Conservation (phyloP, 495 filamentous ascomycete genomes). For the Hypomontagnella submonticulosa region DNA sequence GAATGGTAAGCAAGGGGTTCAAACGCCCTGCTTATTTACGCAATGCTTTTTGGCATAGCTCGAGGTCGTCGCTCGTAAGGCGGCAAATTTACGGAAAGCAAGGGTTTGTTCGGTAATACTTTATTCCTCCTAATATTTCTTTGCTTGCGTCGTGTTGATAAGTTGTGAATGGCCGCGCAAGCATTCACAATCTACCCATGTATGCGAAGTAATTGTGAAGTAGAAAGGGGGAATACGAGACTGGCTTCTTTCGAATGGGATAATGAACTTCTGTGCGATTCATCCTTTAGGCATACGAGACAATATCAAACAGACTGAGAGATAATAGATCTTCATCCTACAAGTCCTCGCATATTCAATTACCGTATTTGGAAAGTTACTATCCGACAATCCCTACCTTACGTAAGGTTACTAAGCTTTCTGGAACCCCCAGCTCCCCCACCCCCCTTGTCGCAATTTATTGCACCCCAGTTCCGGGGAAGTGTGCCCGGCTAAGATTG, state of each 20-base stretch:
- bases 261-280: no score
- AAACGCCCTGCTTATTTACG: slow-evolving; percentile 5
- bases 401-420: slow-evolving; percentile 14
- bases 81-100: no score
- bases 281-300: background rate
- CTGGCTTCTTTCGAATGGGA: no score
- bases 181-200: background rate
- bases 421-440: slow-evolving; percentile 1
- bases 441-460: slow-evolving; percentile 29
- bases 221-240: no score
- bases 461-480: slow-evolving; percentile 42
- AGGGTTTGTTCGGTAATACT: background rate
- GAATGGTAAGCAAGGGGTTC: slow-evolving; percentile 14
- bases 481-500: slow-evolving; percentile 40
- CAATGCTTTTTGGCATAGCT: background rate
- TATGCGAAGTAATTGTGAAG: no score
- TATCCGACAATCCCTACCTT: slow-evolving; percentile 16
- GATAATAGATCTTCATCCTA: no score
- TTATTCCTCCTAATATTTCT: background rate
- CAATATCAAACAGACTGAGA: background rate
- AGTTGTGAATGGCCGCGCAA: background rate
- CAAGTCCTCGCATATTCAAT: background rate
- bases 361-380: slow-evolving; percentile 26
- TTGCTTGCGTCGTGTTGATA: slow-evolving; percentile 1
- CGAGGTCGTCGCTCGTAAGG: background rate